Evolutionary conservation across 495 filamentous ascomycete species (phyloP).

Genomic region (Neurospora sp.): DNA sequence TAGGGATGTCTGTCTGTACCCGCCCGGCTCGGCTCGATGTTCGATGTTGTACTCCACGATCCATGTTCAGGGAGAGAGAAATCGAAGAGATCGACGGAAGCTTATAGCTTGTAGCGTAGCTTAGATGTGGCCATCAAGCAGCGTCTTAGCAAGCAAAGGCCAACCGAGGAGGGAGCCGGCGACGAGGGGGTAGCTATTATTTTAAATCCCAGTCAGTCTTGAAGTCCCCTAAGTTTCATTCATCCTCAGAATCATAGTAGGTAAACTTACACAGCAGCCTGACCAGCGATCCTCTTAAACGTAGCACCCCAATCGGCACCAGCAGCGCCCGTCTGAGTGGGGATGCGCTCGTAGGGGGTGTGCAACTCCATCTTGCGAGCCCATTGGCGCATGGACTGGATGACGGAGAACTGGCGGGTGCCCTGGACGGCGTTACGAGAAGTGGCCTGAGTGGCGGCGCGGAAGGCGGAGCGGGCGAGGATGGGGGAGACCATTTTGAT

Average conservation of each 20-base stretch:
- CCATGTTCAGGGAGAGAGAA: neutral
- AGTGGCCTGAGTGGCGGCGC: conserved; percentile 8
- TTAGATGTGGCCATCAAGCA: conserved; percentile 5
- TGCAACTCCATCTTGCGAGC: conserved; percentile 24
- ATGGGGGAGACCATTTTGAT: conserved; percentile 16
- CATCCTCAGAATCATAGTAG: neutral
- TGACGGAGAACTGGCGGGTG: conserved; percentile 17
- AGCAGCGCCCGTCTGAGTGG: conserved; percentile 9
- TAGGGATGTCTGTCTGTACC: neutral
- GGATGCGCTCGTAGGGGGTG: conserved; percentile 23
- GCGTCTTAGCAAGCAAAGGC: conserved; percentile 8
- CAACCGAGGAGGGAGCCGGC: conserved; percentile 16
- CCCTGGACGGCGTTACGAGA: neutral
- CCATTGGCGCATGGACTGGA: conserved; percentile 17
- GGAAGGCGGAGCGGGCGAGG: conserved; percentile 16
- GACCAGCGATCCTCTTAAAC: conserved; percentile 4
- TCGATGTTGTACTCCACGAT: too few relatives aligned
- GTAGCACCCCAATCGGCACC: conserved; percentile 18
- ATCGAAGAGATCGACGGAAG: neutral
- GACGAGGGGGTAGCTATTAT: conserved; percentile 8
- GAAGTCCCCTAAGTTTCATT: neutral
- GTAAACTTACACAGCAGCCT: conserved; percentile 15
- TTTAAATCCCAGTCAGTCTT: neutral
- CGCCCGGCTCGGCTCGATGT: neutral
- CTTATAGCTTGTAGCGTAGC: too few relatives aligned